phyloP scores from a whole-genome alignment of 2,329 filamentous ascomycete genomes.

The Fusarium mundagurra region DNA sequence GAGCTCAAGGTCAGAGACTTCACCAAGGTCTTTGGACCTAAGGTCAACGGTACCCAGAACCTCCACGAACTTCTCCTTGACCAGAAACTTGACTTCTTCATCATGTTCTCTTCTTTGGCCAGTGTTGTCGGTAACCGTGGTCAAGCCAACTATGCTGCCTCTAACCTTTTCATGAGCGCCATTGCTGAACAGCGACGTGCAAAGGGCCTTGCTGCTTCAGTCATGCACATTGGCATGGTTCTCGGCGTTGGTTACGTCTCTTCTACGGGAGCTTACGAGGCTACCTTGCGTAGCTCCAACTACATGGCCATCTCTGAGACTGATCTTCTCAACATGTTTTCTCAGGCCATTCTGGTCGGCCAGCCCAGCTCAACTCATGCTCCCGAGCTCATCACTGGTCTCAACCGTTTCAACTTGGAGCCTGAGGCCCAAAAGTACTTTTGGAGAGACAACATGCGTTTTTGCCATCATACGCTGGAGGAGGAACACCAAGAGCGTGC shows the following conservation, averaged over 20 bases:
- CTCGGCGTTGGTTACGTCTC: slow-evolving; percentile 55
- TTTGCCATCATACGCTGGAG: background rate
- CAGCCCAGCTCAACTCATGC: background rate
- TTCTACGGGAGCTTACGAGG: background rate
- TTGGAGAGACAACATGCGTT: background rate
- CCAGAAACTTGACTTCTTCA: slow-evolving; percentile 8
- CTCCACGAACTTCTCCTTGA: background rate
- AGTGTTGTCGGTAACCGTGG: slow-evolving; percentile 10
- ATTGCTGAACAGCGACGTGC: slow-evolving; percentile 2
- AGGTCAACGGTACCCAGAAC: background rate
- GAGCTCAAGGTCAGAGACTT: background rate
- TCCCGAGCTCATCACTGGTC: background rate
- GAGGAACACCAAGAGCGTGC: background rate
- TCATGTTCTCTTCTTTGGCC: slow-evolving; percentile 10
- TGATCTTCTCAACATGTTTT: slow-evolving; percentile 41
- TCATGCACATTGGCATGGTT: slow-evolving; percentile 52
- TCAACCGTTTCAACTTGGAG: background rate
- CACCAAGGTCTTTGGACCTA: background rate
- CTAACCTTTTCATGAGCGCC: slow-evolving; percentile 6
- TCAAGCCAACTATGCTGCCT: slow-evolving; percentile 6
- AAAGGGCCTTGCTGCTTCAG: slow-evolving; percentile 43
- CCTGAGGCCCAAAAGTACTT: background rate
- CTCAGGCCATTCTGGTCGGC: background rate
- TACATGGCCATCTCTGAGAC: slow-evolving; percentile 41
- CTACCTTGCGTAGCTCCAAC: background rate